A percentile compares a stretch with the other conserved stretches of the same genome.
Conservation (phyloP, 352 stramenopile genomes). For the Thraustochytrium sp. region DNA sequence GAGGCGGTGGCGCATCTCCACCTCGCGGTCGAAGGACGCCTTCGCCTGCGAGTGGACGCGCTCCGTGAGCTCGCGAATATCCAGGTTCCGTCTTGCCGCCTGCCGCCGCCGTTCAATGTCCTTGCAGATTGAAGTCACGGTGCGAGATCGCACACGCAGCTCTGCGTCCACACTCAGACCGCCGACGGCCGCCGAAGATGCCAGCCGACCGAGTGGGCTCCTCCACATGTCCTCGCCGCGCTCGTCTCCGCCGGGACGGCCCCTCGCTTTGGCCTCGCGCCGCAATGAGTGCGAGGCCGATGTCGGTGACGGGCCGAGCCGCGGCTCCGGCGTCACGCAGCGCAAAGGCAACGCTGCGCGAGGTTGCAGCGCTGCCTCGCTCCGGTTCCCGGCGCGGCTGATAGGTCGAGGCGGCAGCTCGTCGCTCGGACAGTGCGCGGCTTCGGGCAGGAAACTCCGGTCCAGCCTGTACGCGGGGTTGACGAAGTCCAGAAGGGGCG, state of each 20-base stretch:
- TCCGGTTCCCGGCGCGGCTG: not conserved
- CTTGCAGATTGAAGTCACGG: slow-evolving; percentile 4
- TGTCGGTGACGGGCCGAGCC: no score
- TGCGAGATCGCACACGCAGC: not conserved
- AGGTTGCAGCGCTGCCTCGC: not conserved
- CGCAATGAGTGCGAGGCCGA: no score
- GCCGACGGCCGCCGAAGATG: not conserved
- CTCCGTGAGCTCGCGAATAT: not conserved
- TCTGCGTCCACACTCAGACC: not conserved
- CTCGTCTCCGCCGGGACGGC: no score
- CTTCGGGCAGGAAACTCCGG: no score
- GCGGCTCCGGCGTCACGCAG: not conserved
- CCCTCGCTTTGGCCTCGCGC: no score
- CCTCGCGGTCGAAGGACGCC: not conserved
- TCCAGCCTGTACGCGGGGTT: no score
- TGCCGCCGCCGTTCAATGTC: slow-evolving; percentile 4
- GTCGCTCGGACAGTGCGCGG: no score
- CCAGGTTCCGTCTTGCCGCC: not conserved
- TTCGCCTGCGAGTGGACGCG: not conserved
- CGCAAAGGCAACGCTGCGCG: no score
- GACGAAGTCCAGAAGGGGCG: no score
- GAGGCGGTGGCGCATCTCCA: not conserved
- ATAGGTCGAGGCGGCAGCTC: no score
- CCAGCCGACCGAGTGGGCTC: not conserved
- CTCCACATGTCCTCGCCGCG: no score